Evolutionary conservation across 257 asterid species (phyloP).

Genomic region (Solanum chilense): DNA sequence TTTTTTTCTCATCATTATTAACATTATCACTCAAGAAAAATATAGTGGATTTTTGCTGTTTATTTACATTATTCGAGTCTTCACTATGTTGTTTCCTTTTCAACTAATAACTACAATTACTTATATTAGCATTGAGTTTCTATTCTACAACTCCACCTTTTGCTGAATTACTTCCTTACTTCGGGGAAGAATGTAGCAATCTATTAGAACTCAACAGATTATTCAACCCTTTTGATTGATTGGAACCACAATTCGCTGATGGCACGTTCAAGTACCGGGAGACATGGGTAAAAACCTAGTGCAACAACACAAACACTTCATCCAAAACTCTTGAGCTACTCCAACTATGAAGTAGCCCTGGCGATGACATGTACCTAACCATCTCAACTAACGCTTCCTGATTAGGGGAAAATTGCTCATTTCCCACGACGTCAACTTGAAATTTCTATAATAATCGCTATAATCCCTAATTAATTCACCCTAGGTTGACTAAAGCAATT

Average conservation of each 20-base stretch:
- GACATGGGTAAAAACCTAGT: conserved; percentile 32
- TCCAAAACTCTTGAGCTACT: conserved; percentile 36
- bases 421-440: conserved; percentile 42
- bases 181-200: conserved; percentile 30
- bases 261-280: conserved; percentile 36
- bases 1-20: conserved; percentile 51
- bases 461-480: neutral
- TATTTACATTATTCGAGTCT: conserved; percentile 16
- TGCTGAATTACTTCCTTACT: conserved; percentile 18
- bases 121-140: conserved; percentile 16
- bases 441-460: conserved; percentile 9
- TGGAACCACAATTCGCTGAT: conserved; percentile 34
- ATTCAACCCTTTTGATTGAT: neutral
- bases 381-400: conserved; percentile 5
- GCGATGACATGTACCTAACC: neutral
- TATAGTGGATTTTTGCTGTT: conserved; percentile 25
- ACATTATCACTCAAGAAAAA: conserved; percentile 5
- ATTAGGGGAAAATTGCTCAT: conserved; percentile 21
- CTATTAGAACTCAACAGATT: conserved; percentile 16
- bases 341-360: conserved; percentile 24
- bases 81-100: conserved; percentile 41
- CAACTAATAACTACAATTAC: conserved; percentile 11
- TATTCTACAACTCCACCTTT: conserved; percentile 36
- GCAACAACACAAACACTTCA: conserved; percentile 23
- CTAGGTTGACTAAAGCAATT: neutral